These are phyloP conservation scores for Chytridium lagenaria DNA, from an alignment of 371 early-diverging fungal genomes.

Conservation along the genomic window DNA sequence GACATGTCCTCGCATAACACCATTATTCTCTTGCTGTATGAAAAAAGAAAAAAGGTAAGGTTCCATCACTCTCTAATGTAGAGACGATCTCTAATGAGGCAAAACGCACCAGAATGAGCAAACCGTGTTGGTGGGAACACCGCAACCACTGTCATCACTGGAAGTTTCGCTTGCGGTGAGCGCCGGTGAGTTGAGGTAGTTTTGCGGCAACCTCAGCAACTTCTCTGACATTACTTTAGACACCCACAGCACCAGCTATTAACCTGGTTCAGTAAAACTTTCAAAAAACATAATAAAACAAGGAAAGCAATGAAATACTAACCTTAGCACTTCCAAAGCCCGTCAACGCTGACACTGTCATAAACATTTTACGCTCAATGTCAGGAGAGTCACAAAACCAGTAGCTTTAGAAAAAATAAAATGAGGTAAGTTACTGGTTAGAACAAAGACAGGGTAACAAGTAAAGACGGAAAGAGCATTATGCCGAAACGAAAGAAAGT, in stretches of 20 bases:
- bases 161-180: constrained; percentile 13
- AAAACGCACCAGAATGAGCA: constrained; percentile 21
- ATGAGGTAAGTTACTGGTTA: constrained; percentile 13
- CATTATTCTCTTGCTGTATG: constrained; percentile 34
- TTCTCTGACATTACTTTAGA: constrained; percentile 29
- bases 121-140: constrained; percentile 13
- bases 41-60: no score
- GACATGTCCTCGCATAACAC: constrained; percentile 24
- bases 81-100: not conserved
- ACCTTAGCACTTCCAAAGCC: constrained; percentile 25
- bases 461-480: not conserved
- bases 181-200: constrained; percentile 22
- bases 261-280: not conserved
- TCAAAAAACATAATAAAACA: not conserved
- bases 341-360: constrained; percentile 27
- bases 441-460: no score
- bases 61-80: no score
- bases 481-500: not conserved
- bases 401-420: constrained; percentile 12
- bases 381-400: constrained; percentile 39
- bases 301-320: not conserved
- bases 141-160: not conserved
- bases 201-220: constrained; percentile 17
- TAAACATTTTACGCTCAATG: constrained; percentile 37
- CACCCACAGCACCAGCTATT: constrained; percentile 29